A percentile compares a stretch with the other conserved stretches of the same genome.
Conservation (phyloP, 1,284 basidiomycete genomes). For the Irpex lacteus region DNA sequence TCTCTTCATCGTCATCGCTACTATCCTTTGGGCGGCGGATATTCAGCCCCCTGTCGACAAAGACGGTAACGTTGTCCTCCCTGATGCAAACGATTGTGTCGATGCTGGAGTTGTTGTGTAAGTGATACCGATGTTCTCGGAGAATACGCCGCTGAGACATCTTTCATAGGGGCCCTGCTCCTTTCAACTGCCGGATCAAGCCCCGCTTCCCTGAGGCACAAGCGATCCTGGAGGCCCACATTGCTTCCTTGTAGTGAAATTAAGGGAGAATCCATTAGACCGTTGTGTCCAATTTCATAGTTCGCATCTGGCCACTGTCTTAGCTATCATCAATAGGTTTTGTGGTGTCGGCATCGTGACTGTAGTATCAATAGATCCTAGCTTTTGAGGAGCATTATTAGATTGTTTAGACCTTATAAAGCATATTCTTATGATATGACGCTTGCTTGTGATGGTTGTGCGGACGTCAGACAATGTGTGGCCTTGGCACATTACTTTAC, state of each 20-base stretch:
- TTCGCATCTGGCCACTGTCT: no score
- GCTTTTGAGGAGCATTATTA: background rate
- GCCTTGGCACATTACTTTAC: background rate
- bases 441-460: no score
- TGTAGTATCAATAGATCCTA: background rate
- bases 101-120: background rate
- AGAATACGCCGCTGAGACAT: background rate
- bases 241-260: background rate
- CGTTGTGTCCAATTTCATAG: background rate
- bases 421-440: no score
- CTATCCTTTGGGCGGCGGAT: conserved; percentile 37
- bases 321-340: background rate
- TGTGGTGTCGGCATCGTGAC: background rate
- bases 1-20: conserved; percentile 35
- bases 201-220: background rate
- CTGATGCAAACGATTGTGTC: background rate
- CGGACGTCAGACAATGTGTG: background rate
- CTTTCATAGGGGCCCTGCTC: background rate
- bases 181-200: background rate
- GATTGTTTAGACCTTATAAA: background rate
- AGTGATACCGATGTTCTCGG: background rate
- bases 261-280: background rate
- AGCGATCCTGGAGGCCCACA: background rate
- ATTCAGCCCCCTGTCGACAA: conserved; percentile 27
- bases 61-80: background rate